phyloP scores from a whole-genome alignment of 352 stramenopile species.

The Phytophthora palmivora region DNA sequence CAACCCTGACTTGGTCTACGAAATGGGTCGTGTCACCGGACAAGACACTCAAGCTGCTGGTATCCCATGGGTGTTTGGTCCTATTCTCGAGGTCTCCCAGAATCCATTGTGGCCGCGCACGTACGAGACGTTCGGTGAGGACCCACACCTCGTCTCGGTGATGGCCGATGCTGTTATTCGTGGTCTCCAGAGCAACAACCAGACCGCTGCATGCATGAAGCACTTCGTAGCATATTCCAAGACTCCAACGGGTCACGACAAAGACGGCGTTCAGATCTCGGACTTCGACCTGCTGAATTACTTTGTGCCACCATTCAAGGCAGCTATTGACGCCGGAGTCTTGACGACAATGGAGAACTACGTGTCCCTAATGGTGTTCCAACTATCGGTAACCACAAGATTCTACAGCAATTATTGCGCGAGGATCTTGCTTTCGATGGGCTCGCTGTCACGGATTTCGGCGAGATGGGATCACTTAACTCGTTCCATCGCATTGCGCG shows the following conservation, averaged over 20 bases:
- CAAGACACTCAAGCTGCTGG: constrained; percentile 5
- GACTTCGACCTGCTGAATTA: constrained; percentile 81
- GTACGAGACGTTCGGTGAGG: no score
- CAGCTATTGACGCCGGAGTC: constrained; percentile 68
- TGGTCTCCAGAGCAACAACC: no score
- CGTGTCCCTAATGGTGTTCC: constrained; percentile 89
- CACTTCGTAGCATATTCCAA: constrained; percentile 79
- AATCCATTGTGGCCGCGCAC: no score
- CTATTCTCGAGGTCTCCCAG: constrained; percentile 2
- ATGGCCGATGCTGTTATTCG: no score
- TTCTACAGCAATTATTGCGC: constrained; percentile 76
- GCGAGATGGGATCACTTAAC: constrained; percentile 87
- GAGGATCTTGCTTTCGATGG: constrained; percentile 82
- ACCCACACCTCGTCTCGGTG: no score
- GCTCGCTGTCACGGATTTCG: constrained; percentile 89
- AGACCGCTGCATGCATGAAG: no score
- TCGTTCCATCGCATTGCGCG: constrained; percentile 51
- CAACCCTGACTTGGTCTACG: constrained; percentile 13
- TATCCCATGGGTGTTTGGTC: constrained; percentile 1
- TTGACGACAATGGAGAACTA: constrained; percentile 93
- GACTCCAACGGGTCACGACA: constrained; percentile 77
- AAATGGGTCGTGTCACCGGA: constrained; percentile 8
- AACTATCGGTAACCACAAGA: constrained; percentile 75
- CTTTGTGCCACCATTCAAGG: constrained; percentile 77
- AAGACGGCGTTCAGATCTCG: constrained; percentile 63